Conservation (phyloP, 805 yeast species). For the Gaillardinia entomophila region DNA sequence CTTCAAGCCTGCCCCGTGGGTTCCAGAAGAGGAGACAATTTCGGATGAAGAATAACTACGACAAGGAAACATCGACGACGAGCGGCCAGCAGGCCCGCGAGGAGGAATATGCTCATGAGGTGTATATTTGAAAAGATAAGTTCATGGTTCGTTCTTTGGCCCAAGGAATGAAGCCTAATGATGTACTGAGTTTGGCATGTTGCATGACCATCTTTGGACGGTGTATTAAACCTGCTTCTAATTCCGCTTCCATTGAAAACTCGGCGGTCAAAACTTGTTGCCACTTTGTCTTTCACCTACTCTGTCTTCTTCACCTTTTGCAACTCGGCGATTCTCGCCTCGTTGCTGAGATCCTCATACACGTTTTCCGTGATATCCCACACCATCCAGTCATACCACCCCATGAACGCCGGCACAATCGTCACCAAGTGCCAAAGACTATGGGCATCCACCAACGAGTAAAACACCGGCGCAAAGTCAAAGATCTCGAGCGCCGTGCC, state of each 20-base stretch:
- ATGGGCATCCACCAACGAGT: constrained; percentile 13
- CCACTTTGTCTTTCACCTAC: too few species aligned
- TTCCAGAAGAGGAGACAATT: constrained; percentile 29
- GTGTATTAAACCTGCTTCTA: too few species aligned
- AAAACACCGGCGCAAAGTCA: constrained; percentile 53
- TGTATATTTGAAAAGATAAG: too few species aligned
- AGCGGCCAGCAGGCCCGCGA: too few species aligned
- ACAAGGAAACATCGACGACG: too few species aligned
- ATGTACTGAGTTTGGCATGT: too few species aligned
- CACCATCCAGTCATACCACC: constrained; percentile 41
- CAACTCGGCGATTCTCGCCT: not conserved
- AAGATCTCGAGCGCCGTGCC: constrained; percentile 91
- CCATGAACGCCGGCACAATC: constrained; percentile 34
- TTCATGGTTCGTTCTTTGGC: too few species aligned
- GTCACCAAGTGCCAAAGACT: constrained; percentile 15
- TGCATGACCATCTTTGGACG: too few species aligned
- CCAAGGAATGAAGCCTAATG: too few species aligned
- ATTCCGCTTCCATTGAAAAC: too few species aligned
- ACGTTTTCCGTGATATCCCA: constrained; percentile 36
- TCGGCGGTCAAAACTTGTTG: too few species aligned
- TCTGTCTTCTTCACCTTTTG: not conserved
- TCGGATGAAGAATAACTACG: constrained; percentile 14
- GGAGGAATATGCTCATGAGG: too few species aligned
- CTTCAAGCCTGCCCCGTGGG: constrained; percentile 69
- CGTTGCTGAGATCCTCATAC: constrained; percentile 9